Conservation (phyloP, 768 basidiomycete species). For the Leccinum sublutescens region DNA sequence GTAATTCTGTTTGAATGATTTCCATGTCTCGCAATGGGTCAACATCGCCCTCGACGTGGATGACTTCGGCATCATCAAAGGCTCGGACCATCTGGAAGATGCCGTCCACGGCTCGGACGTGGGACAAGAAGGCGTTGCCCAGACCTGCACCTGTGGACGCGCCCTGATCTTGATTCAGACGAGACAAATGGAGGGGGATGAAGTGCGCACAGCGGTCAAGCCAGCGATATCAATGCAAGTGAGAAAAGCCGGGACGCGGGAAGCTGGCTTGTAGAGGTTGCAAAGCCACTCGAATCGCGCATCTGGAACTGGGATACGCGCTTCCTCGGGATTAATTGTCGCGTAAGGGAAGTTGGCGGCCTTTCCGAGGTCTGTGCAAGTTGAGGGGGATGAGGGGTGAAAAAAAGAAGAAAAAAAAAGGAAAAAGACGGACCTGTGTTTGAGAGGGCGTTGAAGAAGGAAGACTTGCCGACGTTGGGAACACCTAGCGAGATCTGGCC, state of each 20-base stretch:
- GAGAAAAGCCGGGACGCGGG: slow-evolving; percentile 87
- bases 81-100: slow-evolving; percentile 98
- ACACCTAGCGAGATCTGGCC: slow-evolving; percentile 50
- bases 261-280: slow-evolving; percentile 84
- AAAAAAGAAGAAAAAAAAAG: not conserved
- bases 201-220: slow-evolving; percentile 73
- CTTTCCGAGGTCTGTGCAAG: slow-evolving; percentile 73
- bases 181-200: slow-evolving; percentile 2
- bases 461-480: slow-evolving; percentile 97
- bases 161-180: slow-evolving; percentile 49
- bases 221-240: slow-evolving; percentile 99
- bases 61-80: slow-evolving; percentile 99
- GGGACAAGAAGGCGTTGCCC: slow-evolving; percentile 95
- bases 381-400: slow-evolving; percentile 1
- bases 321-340: slow-evolving; percentile 91
- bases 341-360: slow-evolving; percentile 98
- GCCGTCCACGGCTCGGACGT: slow-evolving; percentile 97
- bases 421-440: slow-evolving; percentile 63
- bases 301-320: slow-evolving; percentile 95
- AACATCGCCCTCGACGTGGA: slow-evolving; percentile 98
- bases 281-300: slow-evolving; percentile 93
- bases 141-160: slow-evolving; percentile 98
- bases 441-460: slow-evolving; percentile 97
- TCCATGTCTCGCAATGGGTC: slow-evolving; percentile 96
- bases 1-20: slow-evolving; percentile 91